phyloP scores from a whole-genome alignment of 257 asterid genomes.

The Verbena officinalis region DNA sequence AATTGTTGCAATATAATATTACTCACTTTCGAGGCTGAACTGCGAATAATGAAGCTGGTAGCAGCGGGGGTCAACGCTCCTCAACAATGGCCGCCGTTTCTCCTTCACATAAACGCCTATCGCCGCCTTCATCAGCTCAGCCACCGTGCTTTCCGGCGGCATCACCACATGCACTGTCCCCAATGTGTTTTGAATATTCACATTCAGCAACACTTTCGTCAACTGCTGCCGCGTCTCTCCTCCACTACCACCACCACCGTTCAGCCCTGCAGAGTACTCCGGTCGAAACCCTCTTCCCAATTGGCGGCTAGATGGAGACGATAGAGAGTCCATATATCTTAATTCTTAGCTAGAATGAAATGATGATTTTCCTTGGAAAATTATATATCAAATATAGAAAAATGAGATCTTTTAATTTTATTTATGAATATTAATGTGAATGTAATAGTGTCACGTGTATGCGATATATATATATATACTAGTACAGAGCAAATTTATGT shows the following conservation, averaged over 20 bases:
- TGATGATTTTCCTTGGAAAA: no score
- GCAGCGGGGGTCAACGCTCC: constrained; percentile 30
- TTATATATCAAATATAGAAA: no score
- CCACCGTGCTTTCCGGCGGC: constrained; percentile 59
- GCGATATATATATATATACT: neutral
- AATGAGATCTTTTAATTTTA: no score
- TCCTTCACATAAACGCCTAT: constrained; percentile 52
- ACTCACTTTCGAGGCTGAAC: constrained; percentile 56
- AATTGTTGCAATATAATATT: no score
- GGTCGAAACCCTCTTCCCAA: neutral
- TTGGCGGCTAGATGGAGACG: constrained; percentile 10
- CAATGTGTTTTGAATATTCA: constrained; percentile 50
- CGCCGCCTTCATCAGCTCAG: constrained; percentile 53
- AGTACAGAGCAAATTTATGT: neutral
- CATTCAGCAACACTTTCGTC: constrained; percentile 56
- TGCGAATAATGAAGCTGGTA: constrained; percentile 65
- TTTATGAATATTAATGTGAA: neutral
- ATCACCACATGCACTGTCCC: constrained; percentile 63
- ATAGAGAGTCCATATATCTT: no score
- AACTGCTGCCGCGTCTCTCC: constrained; percentile 29
- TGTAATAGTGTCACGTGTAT: neutral
- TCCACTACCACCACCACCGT: constrained; percentile 26
- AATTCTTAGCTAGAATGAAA: no score
- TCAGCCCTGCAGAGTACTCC: neutral
- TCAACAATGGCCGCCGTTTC: constrained; percentile 62